Evolutionary conservation across 257 asterid genomes (phyloP).

Genomic region (Nicotiana obtusifolia): DNA sequence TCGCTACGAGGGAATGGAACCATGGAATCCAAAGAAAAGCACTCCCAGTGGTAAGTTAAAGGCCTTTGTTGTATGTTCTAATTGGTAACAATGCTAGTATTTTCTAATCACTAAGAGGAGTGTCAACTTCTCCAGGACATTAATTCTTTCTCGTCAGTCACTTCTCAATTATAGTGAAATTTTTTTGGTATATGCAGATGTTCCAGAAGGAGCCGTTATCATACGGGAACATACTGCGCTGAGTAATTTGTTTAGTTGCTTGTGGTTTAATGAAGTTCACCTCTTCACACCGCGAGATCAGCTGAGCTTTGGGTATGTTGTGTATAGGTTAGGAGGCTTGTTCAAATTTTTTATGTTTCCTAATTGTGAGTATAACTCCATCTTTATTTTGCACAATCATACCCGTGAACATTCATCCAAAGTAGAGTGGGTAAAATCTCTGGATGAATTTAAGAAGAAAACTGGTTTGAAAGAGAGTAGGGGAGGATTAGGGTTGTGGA

Average conservation of each 20-base stretch:
- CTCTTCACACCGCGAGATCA: slow-evolving; percentile 96
- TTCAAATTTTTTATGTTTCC: slow-evolving; percentile 85
- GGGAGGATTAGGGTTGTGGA: slow-evolving; percentile 96
- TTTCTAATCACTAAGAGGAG: not conserved
- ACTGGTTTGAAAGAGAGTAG: slow-evolving; percentile 69
- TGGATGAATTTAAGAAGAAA: slow-evolving; percentile 61
- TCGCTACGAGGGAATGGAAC: slow-evolving; percentile 77
- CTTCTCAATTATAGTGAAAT: not conserved
- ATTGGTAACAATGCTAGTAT: not conserved
- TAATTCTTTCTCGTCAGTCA: not conserved
- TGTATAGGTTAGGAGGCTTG: slow-evolving; percentile 55
- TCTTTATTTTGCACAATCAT: slow-evolving; percentile 78
- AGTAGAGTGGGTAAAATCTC: slow-evolving; percentile 86
- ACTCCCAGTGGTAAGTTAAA: slow-evolving; percentile 57
- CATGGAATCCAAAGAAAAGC: slow-evolving; percentile 63
- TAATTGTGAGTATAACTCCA: slow-evolving; percentile 86
- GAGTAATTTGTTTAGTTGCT: slow-evolving; percentile 83
- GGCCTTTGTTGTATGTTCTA: not conserved
- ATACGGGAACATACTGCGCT: slow-evolving; percentile 77
- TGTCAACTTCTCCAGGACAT: slow-evolving; percentile 1
- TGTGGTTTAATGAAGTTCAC: slow-evolving; percentile 97
- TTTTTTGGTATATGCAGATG: slow-evolving; percentile 45
- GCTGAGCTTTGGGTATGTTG: slow-evolving; percentile 92
- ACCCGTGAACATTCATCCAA: slow-evolving; percentile 90
- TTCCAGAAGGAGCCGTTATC: slow-evolving; percentile 97